A percentile compares a stretch with the other conserved stretches of the same genome.
Evolutionary conservation across 129 eudicot species (phyloP).

Genomic region (Kitagawia praeruptora): DNA sequence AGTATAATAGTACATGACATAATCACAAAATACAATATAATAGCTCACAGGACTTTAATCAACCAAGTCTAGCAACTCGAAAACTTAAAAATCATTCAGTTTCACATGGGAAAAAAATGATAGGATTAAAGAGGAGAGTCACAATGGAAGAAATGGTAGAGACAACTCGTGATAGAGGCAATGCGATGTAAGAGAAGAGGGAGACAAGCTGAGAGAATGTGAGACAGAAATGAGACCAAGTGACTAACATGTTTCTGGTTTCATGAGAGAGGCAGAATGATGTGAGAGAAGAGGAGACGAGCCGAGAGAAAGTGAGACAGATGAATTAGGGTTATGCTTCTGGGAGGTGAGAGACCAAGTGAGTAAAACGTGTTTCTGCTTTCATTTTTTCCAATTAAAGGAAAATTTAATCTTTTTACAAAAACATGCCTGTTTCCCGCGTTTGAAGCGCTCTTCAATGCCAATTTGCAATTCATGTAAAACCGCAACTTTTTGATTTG

Average conservation of each 20-base stretch:
- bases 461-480: background rate
- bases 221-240: background rate
- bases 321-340: background rate
- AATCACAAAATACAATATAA: background rate
- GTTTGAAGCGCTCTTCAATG: background rate
- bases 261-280: background rate
- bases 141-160: background rate
- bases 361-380: too few species aligned
- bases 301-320: background rate
- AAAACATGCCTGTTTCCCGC: background rate
- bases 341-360: background rate
- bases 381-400: too few species aligned
- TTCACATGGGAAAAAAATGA: background rate
- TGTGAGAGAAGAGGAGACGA: background rate
- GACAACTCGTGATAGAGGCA: background rate
- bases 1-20: background rate
- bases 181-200: background rate
- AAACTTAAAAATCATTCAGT: background rate
- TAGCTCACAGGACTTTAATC: background rate
- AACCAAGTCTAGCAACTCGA: background rate
- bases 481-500: background rate
- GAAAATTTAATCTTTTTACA: background rate
- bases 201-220: background rate
- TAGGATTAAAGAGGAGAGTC: background rate
- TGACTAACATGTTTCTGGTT: too few species aligned